phyloP scores from a whole-genome alignment of 257 asterid genomes.

The Nicotiana paniculata region DNA sequence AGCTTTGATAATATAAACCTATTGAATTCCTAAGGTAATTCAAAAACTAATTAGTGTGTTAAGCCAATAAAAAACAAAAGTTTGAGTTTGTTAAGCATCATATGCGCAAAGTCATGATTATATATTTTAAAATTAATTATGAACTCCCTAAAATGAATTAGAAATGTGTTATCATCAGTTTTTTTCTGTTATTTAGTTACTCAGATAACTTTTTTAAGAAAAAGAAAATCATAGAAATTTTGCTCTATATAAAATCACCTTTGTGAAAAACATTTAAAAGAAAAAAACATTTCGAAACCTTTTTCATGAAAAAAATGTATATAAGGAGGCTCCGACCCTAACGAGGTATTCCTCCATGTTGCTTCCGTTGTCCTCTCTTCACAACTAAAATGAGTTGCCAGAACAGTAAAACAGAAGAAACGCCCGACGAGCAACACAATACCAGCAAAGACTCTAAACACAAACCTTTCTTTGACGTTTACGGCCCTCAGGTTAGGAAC shows the following conservation, averaged over 20 bases:
- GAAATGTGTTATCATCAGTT: no score
- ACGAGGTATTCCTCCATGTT: neutral
- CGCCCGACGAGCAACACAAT: slow-evolving; percentile 27
- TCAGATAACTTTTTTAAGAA: no score
- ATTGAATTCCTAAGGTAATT: no score
- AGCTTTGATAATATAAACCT: neutral
- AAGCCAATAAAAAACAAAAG: neutral
- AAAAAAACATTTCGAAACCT: no score
- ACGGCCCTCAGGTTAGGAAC: slow-evolving; percentile 65
- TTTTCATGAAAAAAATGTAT: neutral
- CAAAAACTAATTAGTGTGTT: neutral
- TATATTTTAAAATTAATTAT: no score
- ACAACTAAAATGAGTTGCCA: slow-evolving; percentile 30
- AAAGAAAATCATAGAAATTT: no score
- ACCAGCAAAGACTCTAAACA: slow-evolving; percentile 19
- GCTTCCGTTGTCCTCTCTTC: neutral
- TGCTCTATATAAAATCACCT: no score
- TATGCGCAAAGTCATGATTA: no score
- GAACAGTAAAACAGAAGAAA: slow-evolving; percentile 26
- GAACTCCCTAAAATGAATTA: no score
- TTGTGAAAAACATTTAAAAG: no score
- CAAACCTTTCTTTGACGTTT: slow-evolving; percentile 59
- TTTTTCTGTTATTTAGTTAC: no score
- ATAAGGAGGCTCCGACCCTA: neutral
- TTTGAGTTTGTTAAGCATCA: neutral